These are phyloP conservation scores for Saturnispora gosingensis DNA, from an alignment of 805 yeast genomes.

Conservation along the genomic window DNA sequence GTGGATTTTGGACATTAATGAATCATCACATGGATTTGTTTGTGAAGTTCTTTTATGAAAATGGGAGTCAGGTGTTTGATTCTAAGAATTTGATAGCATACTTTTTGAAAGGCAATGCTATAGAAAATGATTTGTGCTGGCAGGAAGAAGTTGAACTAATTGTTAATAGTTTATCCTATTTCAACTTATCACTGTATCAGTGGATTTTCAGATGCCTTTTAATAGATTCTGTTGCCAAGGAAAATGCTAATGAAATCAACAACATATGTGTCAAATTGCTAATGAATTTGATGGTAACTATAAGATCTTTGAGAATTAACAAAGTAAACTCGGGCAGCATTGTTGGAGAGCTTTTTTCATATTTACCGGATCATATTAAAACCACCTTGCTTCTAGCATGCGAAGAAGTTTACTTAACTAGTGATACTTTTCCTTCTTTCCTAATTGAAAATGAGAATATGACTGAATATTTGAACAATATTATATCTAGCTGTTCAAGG, in stretches of 20 bases:
- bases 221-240: slow-evolving; percentile 13
- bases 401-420: slow-evolving; percentile 34
- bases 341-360: slow-evolving; percentile 32
- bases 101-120: neutral
- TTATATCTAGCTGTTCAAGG: slow-evolving; percentile 39
- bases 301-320: neutral
- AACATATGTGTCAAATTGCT: slow-evolving; percentile 3
- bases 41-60: slow-evolving; percentile 14
- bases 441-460: slow-evolving; percentile 21
- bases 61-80: slow-evolving; percentile 5
- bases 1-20: slow-evolving; percentile 21
- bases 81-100: slow-evolving; percentile 8
- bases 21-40: slow-evolving; percentile 15
- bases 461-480: slow-evolving; percentile 34
- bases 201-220: slow-evolving; percentile 28
- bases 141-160: slow-evolving; percentile 13
- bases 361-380: slow-evolving; percentile 27
- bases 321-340: slow-evolving; percentile 7
- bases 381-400: slow-evolving; percentile 28
- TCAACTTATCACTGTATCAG: slow-evolving; percentile 36
- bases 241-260: slow-evolving; percentile 8
- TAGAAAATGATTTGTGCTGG: neutral
- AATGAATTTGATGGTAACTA: slow-evolving; percentile 3
- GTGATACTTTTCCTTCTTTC: slow-evolving; percentile 31
- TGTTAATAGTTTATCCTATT: slow-evolving; percentile 25